Percentiles rank a stretch among this genome's conserved stretches.
Evolutionary conservation across 1,284 basidiomycete genomes (phyloP).

Genomic region (Anthracocystis walkeri): DNA sequence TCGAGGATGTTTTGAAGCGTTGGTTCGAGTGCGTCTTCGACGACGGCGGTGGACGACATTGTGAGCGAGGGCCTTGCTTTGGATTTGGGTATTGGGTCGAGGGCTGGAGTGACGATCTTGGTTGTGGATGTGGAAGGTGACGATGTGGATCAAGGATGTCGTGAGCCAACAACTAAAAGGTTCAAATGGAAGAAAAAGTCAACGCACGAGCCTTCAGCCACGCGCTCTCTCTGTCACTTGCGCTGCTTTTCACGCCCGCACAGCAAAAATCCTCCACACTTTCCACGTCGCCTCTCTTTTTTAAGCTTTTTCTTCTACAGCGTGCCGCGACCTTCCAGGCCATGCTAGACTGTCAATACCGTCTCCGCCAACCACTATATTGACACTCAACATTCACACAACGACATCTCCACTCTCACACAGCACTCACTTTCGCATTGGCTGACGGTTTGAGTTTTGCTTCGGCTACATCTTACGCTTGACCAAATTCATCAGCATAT

Average conservation of each 20-base stretch:
- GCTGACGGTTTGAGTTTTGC: background rate
- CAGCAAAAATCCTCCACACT: slow-evolving; percentile 25
- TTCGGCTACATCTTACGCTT: slow-evolving; percentile 73
- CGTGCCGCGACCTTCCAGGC: slow-evolving; percentile 37
- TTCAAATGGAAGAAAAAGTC: slow-evolving; percentile 4
- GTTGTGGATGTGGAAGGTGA: too few species aligned
- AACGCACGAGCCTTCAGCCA: slow-evolving; percentile 13
- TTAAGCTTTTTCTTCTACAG: slow-evolving; percentile 17
- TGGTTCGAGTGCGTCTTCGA: slow-evolving; percentile 59
- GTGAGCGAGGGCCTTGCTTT: background rate
- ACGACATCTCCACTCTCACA: background rate
- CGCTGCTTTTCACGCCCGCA: background rate
- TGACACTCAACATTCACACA: background rate
- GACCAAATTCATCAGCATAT: slow-evolving; percentile 91
- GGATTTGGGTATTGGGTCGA: background rate
- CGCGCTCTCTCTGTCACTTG: background rate
- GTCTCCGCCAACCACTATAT: background rate
- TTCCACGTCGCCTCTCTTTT: slow-evolving; percentile 15
- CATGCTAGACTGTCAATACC: slow-evolving; percentile 26
- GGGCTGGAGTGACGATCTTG: background rate
- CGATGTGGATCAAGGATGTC: slow-evolving; percentile 19
- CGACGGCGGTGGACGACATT: slow-evolving; percentile 42
- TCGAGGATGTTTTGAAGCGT: slow-evolving; percentile 68
- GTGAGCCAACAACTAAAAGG: slow-evolving; percentile 14
- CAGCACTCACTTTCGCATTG: background rate